Conservation (phyloP, 2,329 filamentous ascomycete species). For the Bipolaris oryzae region DNA sequence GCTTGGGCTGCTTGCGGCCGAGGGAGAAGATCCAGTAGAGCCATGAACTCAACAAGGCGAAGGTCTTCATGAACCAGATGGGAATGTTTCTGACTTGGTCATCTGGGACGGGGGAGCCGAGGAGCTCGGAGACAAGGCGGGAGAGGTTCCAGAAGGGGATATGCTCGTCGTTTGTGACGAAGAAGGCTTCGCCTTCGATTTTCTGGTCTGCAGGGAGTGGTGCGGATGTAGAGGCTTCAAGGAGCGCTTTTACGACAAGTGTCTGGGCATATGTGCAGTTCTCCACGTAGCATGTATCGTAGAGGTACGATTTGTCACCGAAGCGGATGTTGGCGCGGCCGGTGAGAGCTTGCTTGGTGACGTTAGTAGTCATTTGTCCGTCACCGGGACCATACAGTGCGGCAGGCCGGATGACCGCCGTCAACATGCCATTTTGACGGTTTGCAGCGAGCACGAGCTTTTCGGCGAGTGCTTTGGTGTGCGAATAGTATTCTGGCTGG, state of each 20-base stretch:
- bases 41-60: not conserved
- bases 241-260: not conserved
- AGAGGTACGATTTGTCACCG: not conserved
- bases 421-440: not conserved
- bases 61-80: not conserved
- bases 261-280: not conserved
- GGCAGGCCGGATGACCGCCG: not conserved
- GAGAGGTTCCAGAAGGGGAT: not conserved
- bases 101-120: not conserved
- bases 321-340: not conserved
- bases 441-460: not conserved
- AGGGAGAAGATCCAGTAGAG: not conserved
- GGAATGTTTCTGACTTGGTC: not conserved
- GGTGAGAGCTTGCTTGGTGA: not conserved
- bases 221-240: not conserved
- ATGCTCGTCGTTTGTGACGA: constrained; percentile 1
- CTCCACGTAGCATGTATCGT: not conserved
- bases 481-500: not conserved
- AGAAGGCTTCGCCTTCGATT: not conserved
- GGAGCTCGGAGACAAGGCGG: not conserved
- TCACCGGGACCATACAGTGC: not conserved
- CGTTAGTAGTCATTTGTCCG: not conserved
- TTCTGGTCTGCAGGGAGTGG: not conserved
- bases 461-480: not conserved
- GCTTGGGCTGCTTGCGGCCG: not conserved